These are phyloP conservation scores for Withania somnifera DNA, from an alignment of 305 asterid genomes.

Conservation along the genomic window DNA sequence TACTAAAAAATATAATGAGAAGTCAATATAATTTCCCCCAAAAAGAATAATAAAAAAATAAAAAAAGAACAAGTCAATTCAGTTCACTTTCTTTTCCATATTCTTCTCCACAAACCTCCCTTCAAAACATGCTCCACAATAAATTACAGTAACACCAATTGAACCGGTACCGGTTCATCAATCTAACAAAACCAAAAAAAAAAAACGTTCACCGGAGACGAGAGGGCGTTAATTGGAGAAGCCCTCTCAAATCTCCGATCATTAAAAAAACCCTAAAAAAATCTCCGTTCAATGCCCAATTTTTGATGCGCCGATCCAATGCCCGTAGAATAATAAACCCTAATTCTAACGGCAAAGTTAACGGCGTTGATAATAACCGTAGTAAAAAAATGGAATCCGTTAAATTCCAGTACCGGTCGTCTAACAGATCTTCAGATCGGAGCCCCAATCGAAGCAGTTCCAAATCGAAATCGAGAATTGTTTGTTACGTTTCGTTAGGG, in stretches of 20 bases:
- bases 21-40: neutral
- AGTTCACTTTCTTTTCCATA: neutral
- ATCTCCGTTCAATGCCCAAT: constrained; percentile 2
- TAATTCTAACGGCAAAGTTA: constrained; percentile 20
- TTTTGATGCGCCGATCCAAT: constrained; percentile 97
- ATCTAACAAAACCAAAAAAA: too few species aligned
- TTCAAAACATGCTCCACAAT: constrained; percentile 27
- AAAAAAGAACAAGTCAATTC: neutral
- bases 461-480: constrained; percentile 18
- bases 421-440: constrained; percentile 50
- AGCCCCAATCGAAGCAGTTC: constrained; percentile 17
- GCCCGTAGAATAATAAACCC: constrained; percentile 40
- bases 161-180: neutral
- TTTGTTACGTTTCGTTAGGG: constrained; percentile 32
- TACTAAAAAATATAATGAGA: too few species aligned
- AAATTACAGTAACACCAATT: neutral
- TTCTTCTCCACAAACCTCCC: neutral
- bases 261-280: neutral
- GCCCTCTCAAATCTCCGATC: constrained; percentile 29
- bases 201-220: neutral
- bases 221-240: constrained; percentile 15
- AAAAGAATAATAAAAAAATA: neutral
- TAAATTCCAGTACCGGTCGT: constrained; percentile 51
- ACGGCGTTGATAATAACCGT: too few species aligned
- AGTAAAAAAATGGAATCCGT: constrained; percentile 46